Base-by-base conservation (phyloP, 257 asterid species). In the Solanum rostratum region DNA sequence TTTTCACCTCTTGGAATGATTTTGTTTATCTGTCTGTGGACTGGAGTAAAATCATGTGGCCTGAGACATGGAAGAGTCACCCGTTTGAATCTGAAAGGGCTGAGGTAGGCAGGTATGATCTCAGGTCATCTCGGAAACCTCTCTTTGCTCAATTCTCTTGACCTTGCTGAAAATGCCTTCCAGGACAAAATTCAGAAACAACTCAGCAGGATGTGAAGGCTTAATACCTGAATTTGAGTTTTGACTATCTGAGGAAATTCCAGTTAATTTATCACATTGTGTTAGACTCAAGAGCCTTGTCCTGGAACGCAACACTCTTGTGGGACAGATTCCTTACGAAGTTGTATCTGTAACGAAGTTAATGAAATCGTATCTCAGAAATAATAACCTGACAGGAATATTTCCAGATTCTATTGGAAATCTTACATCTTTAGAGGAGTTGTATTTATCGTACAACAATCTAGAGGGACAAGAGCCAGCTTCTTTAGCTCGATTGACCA, bases 381-480 rank as follows among this genome's bases (percentile, higher is more conserved):
- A 49, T 89, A 92, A 90, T 89, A 89, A 89, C 62, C 86, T 92
- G 41, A 87, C 92, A 66, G 95, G 95, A 83, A 83, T 12, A 8
- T 37, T 91, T n/a, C 93, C 92, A 11, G 81, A 88, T 80, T 87
- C 93, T 39, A 65, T 91, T 46, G 95, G 93, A 55, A 92, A 92
- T 37, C n/a, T n/a, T n/a, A n/a, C n/a, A n/a, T n/a, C n/a, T n/a
- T n/a, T n/a, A n/a, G n/a, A n/a, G n/a, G n/a, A 85, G 87, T 62
- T 92, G n/a, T 76, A 87, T 49, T 82, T 92, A 82, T 85, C 92
- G 16, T 87, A 87, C 27, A 92, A 92, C 80, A 9, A 80, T 30
- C 68, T 91, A 83, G 80, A 19, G 11, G 92, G 92, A 20, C 74
- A 84, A 65, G 70, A 88, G 52, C 92, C 93, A 15, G 87, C 10